A percentile compares a stretch with the other conserved stretches of the same genome.
These are phyloP conservation scores for Peniophora sp. DNA, from an alignment of 1,284 basidiomycete species.

Conservation along the genomic window DNA sequence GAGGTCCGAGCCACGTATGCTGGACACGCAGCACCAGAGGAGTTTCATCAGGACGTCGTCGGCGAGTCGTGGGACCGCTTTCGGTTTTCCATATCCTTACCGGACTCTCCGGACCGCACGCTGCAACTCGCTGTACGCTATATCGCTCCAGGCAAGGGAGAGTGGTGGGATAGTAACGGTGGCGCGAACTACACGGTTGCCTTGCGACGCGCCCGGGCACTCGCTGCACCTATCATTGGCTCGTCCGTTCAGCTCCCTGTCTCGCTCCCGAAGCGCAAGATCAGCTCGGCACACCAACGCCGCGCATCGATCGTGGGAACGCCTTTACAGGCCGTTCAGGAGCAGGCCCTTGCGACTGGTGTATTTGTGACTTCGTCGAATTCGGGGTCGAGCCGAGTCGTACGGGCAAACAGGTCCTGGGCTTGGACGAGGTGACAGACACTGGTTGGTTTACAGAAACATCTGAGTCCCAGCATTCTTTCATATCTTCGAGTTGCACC, in stretches of 20 bases:
- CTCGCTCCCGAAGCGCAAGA: background rate
- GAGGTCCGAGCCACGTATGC: background rate
- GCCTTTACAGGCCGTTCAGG: background rate
- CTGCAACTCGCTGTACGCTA: background rate
- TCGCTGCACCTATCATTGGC: background rate
- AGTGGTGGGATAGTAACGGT: conserved; percentile 1
- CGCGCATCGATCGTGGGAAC: background rate
- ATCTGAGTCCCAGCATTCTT: background rate
- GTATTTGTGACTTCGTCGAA: background rate
- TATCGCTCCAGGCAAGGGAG: background rate
- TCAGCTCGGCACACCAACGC: background rate
- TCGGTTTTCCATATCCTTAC: background rate
- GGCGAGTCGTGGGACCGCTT: conserved; percentile 1
- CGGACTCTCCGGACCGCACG: background rate
- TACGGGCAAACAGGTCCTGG: background rate
- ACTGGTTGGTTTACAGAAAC: background rate
- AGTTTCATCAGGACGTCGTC: no score
- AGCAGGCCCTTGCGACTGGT: background rate
- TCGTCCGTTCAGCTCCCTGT: background rate
- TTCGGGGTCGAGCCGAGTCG: background rate
- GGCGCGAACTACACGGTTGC: background rate
- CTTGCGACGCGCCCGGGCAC: background rate
- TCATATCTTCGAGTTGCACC: background rate
- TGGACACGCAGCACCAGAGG: background rate
- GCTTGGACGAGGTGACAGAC: background rate